Base-by-base conservation (phyloP, 257 asterid species). In the Nemophila menziesii region DNA sequence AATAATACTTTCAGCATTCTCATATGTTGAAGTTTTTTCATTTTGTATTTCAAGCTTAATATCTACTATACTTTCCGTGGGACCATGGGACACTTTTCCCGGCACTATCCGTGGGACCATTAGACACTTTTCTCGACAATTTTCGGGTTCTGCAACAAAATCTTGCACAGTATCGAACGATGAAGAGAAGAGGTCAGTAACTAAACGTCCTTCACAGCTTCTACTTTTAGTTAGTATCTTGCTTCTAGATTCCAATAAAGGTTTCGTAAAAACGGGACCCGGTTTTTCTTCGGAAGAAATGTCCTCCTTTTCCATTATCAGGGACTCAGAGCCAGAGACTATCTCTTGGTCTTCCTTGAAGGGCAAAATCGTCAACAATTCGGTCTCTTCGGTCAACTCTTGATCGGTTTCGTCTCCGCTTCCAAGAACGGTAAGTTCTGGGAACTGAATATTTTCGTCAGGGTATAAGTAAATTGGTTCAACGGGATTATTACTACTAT, bases 121-220 rank as follows among this genome's bases (percentile, higher is more conserved):
- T 3, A 71, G 79, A 69, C 9, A 66, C 39, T 57, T 72, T 73
- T 67, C 66, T 74, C 27, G 60, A 64, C 40, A 63, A 53, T 64
- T 56, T 48, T 49, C 48, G 2, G 68, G 64, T 60, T 29, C 36
- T 29, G 36, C 36, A 29, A 2, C 9, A 13, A 61, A 56, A 60
- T 59, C 17, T 46, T 69, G 72, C 19, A 41, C 60, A 55, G 61
- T 64, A 23, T 58, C 61, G 54, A 49, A 62, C 69, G 68, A 58
- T 1, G 80, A 74, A 41, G 85, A 69, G 26, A 49, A 61, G 2
- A 63, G 55, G 51, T 58, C 39, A 39, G 4, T 29, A 10, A 29
- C 39, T 23, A 85, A 59, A 39, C 76, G 78, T 22, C 73, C 77
- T 33, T 71, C 57, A 67, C 93, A 85, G 78, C 96, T 90, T 57